Evolutionary conservation across 1,139 yeast genomes (phyloP), one percentile per base, ranked within the genome.

Genomic region (Blastobotrys aristatus): DNA sequence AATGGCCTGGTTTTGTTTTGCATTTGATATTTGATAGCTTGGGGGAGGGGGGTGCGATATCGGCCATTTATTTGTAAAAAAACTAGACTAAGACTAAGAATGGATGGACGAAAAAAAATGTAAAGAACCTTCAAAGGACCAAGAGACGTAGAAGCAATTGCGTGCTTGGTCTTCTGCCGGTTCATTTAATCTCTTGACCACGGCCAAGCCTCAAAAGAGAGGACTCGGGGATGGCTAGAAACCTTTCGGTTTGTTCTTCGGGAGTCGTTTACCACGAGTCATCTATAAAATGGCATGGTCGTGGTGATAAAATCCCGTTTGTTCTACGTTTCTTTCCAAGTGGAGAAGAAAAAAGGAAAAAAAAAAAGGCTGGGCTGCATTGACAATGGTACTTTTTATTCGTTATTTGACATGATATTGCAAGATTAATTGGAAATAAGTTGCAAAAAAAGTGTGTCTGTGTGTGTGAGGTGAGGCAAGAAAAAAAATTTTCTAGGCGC

Each of bases 221-320:
- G n/a, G 26, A n/a, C 24, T 11, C 4, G 27, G 27, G 10, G 27
- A 24, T 24, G 27, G 27, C 10, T 10, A 24, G 27, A 24, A 24
- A 24, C 27, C 27, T 24, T 30, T 20, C 37, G 36, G 20, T 39
- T 52, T 41, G 41, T 29, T 51, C 37, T 53, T 44, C 47, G 54
- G 56, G 56, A 50, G 32, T 48, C 56, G 56, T 53, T 53, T 53
- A 53, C 54, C 56, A 43, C 47, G 21, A 24, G 38, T 40, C 52
- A 50, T 40, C 50, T 46, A 35, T 24, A 38, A 14, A 29, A 20
- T 30, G 40, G 43, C 44, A 48, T 51, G 50, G 44, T 42, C 43
- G 27, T 52, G 56, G 54, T 32, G 56, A 53, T 53, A 53, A 51
- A 45, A 34, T 48, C 56, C 56, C 53, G 40, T 27, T 27, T 21